These are phyloP conservation scores for Micractinium sp. DNA, from an alignment of 139 green algal genomes.

Conservation along the genomic window DNA sequence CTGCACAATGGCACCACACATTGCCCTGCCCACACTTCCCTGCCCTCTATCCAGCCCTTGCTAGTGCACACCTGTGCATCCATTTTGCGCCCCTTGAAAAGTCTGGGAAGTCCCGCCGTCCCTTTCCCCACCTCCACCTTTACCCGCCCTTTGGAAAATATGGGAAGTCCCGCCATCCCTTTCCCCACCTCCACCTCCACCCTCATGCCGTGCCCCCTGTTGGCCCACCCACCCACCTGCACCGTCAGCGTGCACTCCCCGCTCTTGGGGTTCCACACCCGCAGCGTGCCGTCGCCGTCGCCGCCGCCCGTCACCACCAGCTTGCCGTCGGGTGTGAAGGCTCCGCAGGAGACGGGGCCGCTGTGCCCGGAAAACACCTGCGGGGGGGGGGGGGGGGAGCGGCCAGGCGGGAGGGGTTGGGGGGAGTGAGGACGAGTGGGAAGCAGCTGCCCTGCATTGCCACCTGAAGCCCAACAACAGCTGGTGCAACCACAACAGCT, in stretches of 20 bases:
- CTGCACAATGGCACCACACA: too few relatives aligned
- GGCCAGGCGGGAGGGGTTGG: not conserved
- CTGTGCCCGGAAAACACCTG: slow-evolving; percentile 90
- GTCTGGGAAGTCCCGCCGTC: too few relatives aligned
- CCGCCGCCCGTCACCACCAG: slow-evolving; percentile 81
- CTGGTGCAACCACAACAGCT: too few relatives aligned
- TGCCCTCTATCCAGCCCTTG: too few relatives aligned
- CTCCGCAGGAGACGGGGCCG: slow-evolving; percentile 81
- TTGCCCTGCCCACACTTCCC: too few relatives aligned
- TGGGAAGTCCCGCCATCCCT: too few relatives aligned
- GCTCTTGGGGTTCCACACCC: slow-evolving; percentile 87
- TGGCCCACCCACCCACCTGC: slow-evolving; percentile 31
- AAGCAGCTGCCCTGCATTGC: too few relatives aligned
- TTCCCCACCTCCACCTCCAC: not conserved
- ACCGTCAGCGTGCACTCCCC: slow-evolving; percentile 71
- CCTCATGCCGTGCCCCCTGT: not conserved
- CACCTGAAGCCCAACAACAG: too few relatives aligned
- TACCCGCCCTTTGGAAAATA: too few relatives aligned
- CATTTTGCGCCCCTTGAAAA: too few relatives aligned
- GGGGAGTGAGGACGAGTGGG: too few relatives aligned
- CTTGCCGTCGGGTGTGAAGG: slow-evolving; percentile 91
- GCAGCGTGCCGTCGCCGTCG: slow-evolving; percentile 80
- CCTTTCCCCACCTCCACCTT: not conserved
- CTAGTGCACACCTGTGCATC: too few relatives aligned
- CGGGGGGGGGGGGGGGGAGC: not conserved